Evolutionary conservation across 2,329 filamentous ascomycete species (phyloP).

Genomic region (Fusarium sp.): DNA sequence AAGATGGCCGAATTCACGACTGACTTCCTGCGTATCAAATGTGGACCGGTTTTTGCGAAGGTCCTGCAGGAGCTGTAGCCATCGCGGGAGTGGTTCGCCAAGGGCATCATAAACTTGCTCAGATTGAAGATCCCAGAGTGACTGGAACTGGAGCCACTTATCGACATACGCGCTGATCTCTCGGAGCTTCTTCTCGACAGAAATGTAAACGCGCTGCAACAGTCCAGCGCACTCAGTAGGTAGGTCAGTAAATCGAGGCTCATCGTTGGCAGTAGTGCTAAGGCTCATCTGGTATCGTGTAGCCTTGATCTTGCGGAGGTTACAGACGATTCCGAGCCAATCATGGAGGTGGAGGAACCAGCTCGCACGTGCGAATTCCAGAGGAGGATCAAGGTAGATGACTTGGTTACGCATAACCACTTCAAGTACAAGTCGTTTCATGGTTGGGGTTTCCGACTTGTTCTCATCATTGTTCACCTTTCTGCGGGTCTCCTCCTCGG

Average conservation of each 20-base stretch:
- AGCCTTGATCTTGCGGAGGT: constrained; percentile 93
- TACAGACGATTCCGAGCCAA: constrained; percentile 94
- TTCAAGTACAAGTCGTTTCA: constrained; percentile 86
- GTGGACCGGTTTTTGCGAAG: constrained; percentile 95
- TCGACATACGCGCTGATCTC: constrained; percentile 90
- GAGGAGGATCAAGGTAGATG: constrained; percentile 93
- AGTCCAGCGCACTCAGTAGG: constrained; percentile 86
- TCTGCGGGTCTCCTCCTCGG: constrained; percentile 68
- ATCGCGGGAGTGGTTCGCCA: constrained; percentile 90
- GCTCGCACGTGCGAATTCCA: constrained; percentile 91
- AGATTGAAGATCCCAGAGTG: constrained; percentile 96
- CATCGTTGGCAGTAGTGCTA: constrained; percentile 74
- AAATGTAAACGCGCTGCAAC: constrained; percentile 84
- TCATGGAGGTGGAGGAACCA: constrained; percentile 95
- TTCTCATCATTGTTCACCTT: constrained; percentile 61
- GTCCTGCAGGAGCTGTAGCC: constrained; percentile 96
- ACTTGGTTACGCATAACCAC: constrained; percentile 98
- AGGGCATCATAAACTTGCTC: constrained; percentile 95
- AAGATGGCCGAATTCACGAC: constrained; percentile 91
- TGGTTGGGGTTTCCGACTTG: constrained; percentile 71
- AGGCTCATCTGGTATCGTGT: constrained; percentile 94
- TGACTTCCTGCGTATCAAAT: constrained; percentile 97
- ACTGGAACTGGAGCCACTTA: constrained; percentile 99
- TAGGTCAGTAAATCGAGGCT: constrained; percentile 85
- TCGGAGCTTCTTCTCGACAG: constrained; percentile 85